A percentile compares a stretch with the other conserved stretches of the same genome.
These are phyloP conservation scores for Pestalotiopsis fici DNA, from an alignment of 2,329 filamentous ascomycete genomes.

Conservation along the genomic window DNA sequence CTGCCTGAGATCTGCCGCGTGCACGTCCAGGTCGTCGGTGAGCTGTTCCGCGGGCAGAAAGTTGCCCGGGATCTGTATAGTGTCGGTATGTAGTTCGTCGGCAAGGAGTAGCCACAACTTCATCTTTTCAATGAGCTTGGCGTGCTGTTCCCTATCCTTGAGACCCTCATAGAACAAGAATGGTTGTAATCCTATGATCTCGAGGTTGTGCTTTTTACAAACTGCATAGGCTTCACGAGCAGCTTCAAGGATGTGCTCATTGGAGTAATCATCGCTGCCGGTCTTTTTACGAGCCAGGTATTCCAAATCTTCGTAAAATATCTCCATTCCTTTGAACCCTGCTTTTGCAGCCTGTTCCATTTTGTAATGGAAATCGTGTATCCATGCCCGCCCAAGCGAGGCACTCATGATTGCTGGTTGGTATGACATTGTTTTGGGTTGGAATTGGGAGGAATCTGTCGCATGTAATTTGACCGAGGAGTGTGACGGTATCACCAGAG, in stretches of 20 bases:
- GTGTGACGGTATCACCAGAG: no score
- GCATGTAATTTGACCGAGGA: neutral
- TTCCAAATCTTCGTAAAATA: constrained; percentile 76
- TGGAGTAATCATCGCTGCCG: constrained; percentile 33
- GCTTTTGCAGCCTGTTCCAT: constrained; percentile 26
- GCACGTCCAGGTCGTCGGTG: constrained; percentile 49
- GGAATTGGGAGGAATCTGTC: neutral
- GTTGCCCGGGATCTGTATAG: constrained; percentile 74
- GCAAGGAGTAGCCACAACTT: constrained; percentile 70
- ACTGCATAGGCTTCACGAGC: constrained; percentile 57
- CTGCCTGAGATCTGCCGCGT: constrained; percentile 62
- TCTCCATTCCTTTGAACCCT: constrained; percentile 70
- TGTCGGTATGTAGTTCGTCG: constrained; percentile 65
- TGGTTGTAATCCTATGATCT: constrained; percentile 71
- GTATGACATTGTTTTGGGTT: neutral
- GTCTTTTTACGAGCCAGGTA: constrained; percentile 53
- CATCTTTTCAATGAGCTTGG: constrained; percentile 60
- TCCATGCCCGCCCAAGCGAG: constrained; percentile 1
- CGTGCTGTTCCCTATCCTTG: constrained; percentile 59
- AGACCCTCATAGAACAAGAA: constrained; percentile 80
- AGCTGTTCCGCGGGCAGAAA: constrained; percentile 57
- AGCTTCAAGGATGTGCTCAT: constrained; percentile 54
- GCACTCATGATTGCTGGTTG: constrained; percentile 3
- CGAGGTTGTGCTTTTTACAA: constrained; percentile 55
- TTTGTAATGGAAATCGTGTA: constrained; percentile 5